Evolutionary conservation across 345 rosid species (phyloP).

Genomic region (Populus alba): DNA sequence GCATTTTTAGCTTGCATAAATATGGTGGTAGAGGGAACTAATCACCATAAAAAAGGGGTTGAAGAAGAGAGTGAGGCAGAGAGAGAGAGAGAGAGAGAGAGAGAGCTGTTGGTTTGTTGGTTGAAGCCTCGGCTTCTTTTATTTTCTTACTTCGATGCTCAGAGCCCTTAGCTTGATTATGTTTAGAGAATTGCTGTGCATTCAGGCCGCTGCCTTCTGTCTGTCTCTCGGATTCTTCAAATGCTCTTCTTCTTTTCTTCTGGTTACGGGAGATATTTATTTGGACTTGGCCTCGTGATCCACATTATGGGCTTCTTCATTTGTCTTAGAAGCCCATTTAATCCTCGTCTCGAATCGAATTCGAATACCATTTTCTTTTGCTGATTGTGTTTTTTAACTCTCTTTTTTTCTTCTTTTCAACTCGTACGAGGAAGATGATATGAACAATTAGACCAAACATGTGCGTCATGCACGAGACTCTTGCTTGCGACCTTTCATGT

Average conservation of each 20-base stretch:
- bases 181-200: not conserved
- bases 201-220: not conserved
- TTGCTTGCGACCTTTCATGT: too few species aligned
- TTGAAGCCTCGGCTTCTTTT: not conserved
- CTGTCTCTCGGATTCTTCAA: not conserved
- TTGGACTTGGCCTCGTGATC: slow-evolving; percentile 1
- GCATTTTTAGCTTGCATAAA: not conserved
- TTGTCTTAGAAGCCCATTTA: not conserved
- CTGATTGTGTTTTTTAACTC: not conserved
- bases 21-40: not conserved
- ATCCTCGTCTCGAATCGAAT: not conserved
- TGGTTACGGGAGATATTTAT: not conserved
- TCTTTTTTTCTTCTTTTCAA: too few species aligned
- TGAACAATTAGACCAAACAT: too few species aligned
- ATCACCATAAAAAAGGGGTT: not conserved
- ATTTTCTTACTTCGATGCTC: not conserved
- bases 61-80: not conserved
- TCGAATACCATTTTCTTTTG: not conserved
- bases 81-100: not conserved
- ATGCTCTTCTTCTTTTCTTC: not conserved
- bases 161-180: too few species aligned
- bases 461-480: too few species aligned
- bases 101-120: too few species aligned
- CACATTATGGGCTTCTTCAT: not conserved
- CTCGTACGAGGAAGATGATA: too few species aligned